Evolutionary conservation across 495 filamentous ascomycete species (phyloP).

Genomic region (Aspergillus homomorphus): DNA sequence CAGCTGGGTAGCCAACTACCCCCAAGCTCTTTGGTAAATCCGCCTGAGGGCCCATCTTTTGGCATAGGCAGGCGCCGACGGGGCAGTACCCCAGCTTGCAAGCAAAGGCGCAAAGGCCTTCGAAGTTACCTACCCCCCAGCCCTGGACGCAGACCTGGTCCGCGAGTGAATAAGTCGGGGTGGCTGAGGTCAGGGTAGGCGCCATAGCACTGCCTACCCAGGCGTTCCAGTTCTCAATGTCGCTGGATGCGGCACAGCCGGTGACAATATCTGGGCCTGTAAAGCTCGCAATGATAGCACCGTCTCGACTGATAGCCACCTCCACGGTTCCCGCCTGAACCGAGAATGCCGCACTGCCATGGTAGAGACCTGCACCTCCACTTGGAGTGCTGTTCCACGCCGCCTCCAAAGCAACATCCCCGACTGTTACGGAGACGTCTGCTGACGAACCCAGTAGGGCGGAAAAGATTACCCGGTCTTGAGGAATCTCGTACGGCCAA

Average conservation of each 20-base stretch:
- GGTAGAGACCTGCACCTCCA: constrained; percentile 44
- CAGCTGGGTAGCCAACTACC: constrained; percentile 14
- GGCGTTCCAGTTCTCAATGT: background rate
- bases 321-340: constrained; percentile 47
- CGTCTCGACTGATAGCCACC: constrained; percentile 42
- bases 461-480: constrained; percentile 35
- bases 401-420: constrained; percentile 28
- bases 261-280: background rate
- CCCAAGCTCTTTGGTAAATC: constrained; percentile 5
- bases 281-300: background rate
- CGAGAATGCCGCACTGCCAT: constrained; percentile 45
- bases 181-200: background rate
- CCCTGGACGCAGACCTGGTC: background rate
- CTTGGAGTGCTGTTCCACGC: constrained; percentile 29
- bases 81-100: background rate
- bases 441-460: constrained; percentile 19
- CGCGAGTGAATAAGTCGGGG: background rate
- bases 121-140: background rate
- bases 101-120: background rate
- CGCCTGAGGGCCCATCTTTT: background rate
- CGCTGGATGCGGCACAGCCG: background rate
- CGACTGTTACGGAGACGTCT: constrained; percentile 48
- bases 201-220: background rate
- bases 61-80: background rate
- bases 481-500: constrained; percentile 11